phyloP scores from a whole-genome alignment of 2,329 filamentous ascomycete species.

The Stachybotrys elegans region DNA sequence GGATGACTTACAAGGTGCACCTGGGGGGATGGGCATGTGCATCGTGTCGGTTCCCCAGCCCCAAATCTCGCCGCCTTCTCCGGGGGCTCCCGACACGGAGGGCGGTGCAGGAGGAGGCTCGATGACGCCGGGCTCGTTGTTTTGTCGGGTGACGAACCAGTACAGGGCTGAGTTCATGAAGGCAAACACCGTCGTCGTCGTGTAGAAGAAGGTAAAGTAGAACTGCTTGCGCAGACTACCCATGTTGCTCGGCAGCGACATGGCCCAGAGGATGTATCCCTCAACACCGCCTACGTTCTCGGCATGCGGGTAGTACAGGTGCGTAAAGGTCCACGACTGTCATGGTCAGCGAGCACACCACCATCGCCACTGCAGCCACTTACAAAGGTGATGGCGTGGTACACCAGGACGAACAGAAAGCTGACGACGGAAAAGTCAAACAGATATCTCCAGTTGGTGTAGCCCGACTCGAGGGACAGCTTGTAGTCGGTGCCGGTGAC shows the following conservation, averaged over 20 bases:
- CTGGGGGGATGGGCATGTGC: conserved; percentile 6
- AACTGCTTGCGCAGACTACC: conserved; percentile 36
- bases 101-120: conserved; percentile 2
- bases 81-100: not conserved
- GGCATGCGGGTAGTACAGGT: conserved; percentile 41
- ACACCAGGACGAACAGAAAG: conserved; percentile 36
- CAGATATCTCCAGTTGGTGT: conserved; percentile 34
- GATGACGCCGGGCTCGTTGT: conserved; percentile 15
- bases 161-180: conserved; percentile 48
- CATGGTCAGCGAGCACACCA: not conserved
- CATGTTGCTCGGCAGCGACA: conserved; percentile 41
- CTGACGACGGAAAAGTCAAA: conserved; percentile 47
- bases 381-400: conserved; percentile 42
- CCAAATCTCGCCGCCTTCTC: conserved; percentile 10
- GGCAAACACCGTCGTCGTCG: conserved; percentile 36
- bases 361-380: conserved; percentile 15
- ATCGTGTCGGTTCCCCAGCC: conserved; percentile 2
- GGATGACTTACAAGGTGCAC: conserved; percentile 16
- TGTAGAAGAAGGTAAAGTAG: conserved; percentile 47
- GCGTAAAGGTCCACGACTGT: conserved; percentile 48
- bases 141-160: conserved; percentile 36
- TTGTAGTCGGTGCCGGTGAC: conserved; percentile 42
- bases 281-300: conserved; percentile 30
- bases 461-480: conserved; percentile 32
- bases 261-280: conserved; percentile 28